Evolutionary conservation across 2,329 filamentous ascomycete species (phyloP).

Genomic region (Huntiella abstrusa): DNA sequence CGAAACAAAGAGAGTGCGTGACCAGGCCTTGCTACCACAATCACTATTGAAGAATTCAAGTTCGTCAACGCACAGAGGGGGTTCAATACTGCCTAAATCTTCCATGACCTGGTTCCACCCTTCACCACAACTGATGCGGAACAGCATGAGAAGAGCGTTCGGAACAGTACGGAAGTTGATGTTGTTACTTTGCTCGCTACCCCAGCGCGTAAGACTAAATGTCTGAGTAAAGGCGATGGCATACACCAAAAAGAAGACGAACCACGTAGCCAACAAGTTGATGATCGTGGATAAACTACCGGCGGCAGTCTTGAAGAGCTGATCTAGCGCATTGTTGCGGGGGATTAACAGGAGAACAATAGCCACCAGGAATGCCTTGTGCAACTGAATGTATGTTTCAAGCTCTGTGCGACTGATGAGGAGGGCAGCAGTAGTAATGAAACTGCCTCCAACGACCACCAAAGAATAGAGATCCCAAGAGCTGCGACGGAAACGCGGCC

Average conservation of each 20-base stretch:
- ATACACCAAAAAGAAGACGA: constrained; percentile 89
- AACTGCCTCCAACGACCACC: constrained; percentile 58
- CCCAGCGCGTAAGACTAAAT: constrained; percentile 86
- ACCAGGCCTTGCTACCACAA: constrained; percentile 82
- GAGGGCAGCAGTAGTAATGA: constrained; percentile 60
- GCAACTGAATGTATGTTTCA: constrained; percentile 56
- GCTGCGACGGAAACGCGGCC: constrained; percentile 77
- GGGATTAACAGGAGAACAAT: constrained; percentile 83
- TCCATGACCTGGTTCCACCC: constrained; percentile 97
- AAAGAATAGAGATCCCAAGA: constrained; percentile 92
- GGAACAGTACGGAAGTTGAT: constrained; percentile 88
- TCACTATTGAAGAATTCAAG: constrained; percentile 67
- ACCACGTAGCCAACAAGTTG: constrained; percentile 89
- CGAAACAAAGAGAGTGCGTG: constrained; percentile 70
- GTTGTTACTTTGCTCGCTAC: constrained; percentile 50
- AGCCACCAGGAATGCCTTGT: constrained; percentile 86
- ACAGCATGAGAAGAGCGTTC: constrained; percentile 81
- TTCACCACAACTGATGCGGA: constrained; percentile 83
- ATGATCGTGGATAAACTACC: constrained; percentile 79
- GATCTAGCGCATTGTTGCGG: constrained; percentile 88
- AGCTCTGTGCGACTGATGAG: constrained; percentile 41
- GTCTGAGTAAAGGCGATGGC: constrained; percentile 92
- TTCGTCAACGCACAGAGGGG: constrained; percentile 61
- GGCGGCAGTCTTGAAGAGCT: constrained; percentile 95
- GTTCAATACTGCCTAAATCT: constrained; percentile 65